Evolutionary conservation across 768 basidiomycete species (phyloP).

Genomic region (Mycena pura): DNA sequence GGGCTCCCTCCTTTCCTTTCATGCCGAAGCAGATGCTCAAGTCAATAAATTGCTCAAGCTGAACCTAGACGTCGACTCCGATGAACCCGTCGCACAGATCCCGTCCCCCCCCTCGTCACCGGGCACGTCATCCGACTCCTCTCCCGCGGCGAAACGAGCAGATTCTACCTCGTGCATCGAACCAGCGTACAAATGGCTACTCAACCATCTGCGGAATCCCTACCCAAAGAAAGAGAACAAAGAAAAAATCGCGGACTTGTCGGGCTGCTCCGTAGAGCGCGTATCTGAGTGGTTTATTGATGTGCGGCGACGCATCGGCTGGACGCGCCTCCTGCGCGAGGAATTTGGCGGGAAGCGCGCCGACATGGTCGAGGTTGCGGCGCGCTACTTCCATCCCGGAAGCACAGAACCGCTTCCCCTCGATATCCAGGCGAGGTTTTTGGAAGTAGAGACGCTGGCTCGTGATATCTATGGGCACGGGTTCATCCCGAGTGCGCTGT

Average conservation of each 20-base stretch:
- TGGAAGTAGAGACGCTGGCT: slow-evolving; percentile 33
- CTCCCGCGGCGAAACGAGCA: too few species aligned
- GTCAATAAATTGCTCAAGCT: slow-evolving; percentile 16
- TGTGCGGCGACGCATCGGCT: slow-evolving; percentile 57
- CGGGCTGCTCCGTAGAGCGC: slow-evolving; percentile 33
- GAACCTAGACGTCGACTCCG: slow-evolving; percentile 17
- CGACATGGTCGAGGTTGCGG: slow-evolving; percentile 47
- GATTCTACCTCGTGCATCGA: slow-evolving; percentile 39
- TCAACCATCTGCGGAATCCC: slow-evolving; percentile 56
- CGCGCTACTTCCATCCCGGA: slow-evolving; percentile 36
- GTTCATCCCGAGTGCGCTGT: slow-evolving; percentile 35
- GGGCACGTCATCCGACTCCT: neutral
- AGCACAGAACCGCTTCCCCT: slow-evolving; percentile 27
- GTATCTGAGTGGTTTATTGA: slow-evolving; percentile 57
- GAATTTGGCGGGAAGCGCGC: slow-evolving; percentile 41
- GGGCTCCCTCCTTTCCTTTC: slow-evolving; percentile 15
- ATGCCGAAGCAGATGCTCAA: neutral
- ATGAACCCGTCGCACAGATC: neutral
- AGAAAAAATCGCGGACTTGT: slow-evolving; percentile 31
- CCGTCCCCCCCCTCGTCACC: neutral
- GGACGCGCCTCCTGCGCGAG: slow-evolving; percentile 48
- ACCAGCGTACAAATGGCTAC: slow-evolving; percentile 49
- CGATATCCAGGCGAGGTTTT: slow-evolving; percentile 30
- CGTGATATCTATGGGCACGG: slow-evolving; percentile 37
- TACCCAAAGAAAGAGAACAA: slow-evolving; percentile 51